Conservation (phyloP, 2,329 filamentous ascomycete genomes). For the Herpotrichia juniperi region DNA sequence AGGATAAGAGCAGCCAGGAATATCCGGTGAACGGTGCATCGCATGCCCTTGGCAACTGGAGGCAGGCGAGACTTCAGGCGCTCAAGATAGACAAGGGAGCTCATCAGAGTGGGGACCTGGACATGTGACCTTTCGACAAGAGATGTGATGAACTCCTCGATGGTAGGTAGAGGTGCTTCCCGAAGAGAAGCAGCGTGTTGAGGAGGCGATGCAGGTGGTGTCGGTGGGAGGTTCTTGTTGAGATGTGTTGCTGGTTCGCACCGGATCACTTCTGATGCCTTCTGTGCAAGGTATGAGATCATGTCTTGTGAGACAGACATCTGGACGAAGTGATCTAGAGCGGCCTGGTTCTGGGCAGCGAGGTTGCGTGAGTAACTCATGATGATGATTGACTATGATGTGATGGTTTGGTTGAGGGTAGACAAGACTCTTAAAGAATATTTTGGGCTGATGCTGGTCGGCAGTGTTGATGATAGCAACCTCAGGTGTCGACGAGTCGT, state of each 20-base stretch:
- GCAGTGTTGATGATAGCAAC: slow-evolving; percentile 18
- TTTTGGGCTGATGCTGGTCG: slow-evolving; percentile 9
- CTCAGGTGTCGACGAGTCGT: slow-evolving; percentile 8
- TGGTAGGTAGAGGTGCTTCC: slow-evolving; percentile 68
- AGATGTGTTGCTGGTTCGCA: slow-evolving; percentile 64
- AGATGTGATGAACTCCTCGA: slow-evolving; percentile 91
- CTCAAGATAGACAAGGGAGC: slow-evolving; percentile 89
- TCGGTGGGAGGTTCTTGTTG: slow-evolving; percentile 60
- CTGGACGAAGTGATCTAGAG: slow-evolving; percentile 82
- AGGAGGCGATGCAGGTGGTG: slow-evolving; percentile 65
- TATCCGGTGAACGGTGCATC: slow-evolving; percentile 96
- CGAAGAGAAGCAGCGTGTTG: slow-evolving; percentile 57
- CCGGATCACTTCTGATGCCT: slow-evolving; percentile 78
- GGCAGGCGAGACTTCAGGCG: slow-evolving; percentile 84
- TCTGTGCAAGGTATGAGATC: slow-evolving; percentile 77
- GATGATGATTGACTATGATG: slow-evolving; percentile 21
- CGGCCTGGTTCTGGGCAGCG: slow-evolving; percentile 67
- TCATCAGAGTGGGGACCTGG: slow-evolving; percentile 97
- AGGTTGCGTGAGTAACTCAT: slow-evolving; percentile 55
- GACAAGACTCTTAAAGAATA: slow-evolving; percentile 23
- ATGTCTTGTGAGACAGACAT: slow-evolving; percentile 76
- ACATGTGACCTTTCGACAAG: slow-evolving; percentile 93
- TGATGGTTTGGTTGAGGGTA: slow-evolving; percentile 18
- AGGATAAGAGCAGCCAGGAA: slow-evolving; percentile 87
- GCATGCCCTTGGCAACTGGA: slow-evolving; percentile 92